Base-by-base conservation (phyloP, 306 rosid genomes). In the Vigna mungo region DNA sequence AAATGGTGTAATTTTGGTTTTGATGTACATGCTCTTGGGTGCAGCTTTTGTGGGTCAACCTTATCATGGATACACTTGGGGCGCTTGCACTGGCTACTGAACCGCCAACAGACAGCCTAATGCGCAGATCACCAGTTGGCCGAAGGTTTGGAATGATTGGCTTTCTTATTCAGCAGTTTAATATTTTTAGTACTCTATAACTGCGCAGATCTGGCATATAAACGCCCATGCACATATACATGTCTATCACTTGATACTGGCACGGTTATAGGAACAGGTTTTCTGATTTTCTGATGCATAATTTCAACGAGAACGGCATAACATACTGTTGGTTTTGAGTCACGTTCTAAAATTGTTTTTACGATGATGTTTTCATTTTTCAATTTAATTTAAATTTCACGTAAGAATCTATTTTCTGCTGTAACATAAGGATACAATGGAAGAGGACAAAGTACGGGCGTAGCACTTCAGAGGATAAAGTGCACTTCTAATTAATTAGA, bases 61-160 rank as follows among this genome's bases (percentile, higher is more conserved):
- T 95, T 82, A 95, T 95, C 85, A 95, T 95, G 98, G 97, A 95
- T 81, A 92, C 98, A 68, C 97, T 95, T 34, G 98, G 98, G 53
- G 97, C 98, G 63, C 96, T 95, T 77, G 97, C 98, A 74, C 83
- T 95, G 88, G 98, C 98, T 49, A 95, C 98, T 27, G 98, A 95
- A 85, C 97, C 97, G 17, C 98, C 98, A 61, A 95, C 98, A 4
- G 97, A 95, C 78, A 80, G 83, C 86, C 91, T 92, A 77, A 95
- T 95, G 98, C 63, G 79, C 72, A 89, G 96, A 86, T 14, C 81
- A 77, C 98, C 98, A 17, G 98, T 95, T 76, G 98, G 98, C 71
- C 82, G 98, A 84, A 95, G 98, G 98, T 95, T 47, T 83, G 84
- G 49, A 62, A 71, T 71, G 23, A 37, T 53, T 59, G 37, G 41